Conservation (phyloP, 108 stramenopile species). For the Epithemia pelagica region DNA sequence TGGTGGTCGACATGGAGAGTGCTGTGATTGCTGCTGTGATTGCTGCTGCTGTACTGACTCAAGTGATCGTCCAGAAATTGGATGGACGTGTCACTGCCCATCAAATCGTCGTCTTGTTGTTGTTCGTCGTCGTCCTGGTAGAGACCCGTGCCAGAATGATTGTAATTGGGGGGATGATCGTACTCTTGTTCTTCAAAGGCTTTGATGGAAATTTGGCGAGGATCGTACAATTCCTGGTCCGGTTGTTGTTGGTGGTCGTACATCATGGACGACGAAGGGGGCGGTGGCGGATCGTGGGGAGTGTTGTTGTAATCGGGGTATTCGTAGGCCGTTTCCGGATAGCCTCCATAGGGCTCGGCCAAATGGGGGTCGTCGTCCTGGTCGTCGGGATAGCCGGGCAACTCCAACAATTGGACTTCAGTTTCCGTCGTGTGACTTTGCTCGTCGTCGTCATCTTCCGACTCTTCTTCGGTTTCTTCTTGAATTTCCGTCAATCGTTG, state of each 20-base stretch:
- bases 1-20: neutral
- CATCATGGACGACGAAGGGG: too few relatives aligned
- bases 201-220: too few relatives aligned
- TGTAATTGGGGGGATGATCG: too few relatives aligned
- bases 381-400: neutral
- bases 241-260: neutral
- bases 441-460: neutral
- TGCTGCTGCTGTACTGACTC: neutral
- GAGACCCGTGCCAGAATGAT: neutral
- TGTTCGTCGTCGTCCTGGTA: neutral
- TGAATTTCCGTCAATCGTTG: conserved; percentile 1
- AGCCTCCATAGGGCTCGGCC: too few relatives aligned
- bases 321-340: neutral
- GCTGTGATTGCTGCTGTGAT: neutral
- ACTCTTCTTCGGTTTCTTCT: neutral
- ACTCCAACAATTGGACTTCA: neutral
- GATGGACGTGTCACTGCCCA: neutral
- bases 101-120: neutral
- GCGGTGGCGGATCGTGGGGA: too few relatives aligned
- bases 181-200: too few relatives aligned
- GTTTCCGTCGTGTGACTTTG: neutral
- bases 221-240: neutral
- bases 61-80: neutral
- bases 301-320: neutral
- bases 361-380: neutral